phyloP scores from a whole-genome alignment of 345 rosid genomes.

The Anastatica hierochuntica region DNA sequence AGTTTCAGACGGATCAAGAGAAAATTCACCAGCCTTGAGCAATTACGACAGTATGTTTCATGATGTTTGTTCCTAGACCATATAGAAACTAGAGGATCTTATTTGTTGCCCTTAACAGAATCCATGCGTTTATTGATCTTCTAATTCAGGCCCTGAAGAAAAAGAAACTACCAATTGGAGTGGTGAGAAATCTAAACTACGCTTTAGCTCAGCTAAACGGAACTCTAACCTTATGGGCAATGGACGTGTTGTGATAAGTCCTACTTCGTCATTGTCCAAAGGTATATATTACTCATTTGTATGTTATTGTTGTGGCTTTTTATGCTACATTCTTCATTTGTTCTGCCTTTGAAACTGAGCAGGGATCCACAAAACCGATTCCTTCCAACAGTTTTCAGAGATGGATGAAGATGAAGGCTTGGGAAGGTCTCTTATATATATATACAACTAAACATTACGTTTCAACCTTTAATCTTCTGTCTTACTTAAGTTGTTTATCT shows the following conservation, averaged over 20 bases:
- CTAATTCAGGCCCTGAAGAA: conserved; percentile 11
- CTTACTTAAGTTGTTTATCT: conserved; percentile 23
- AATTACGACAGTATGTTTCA: conserved; percentile 22
- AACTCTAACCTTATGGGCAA: conserved; percentile 29
- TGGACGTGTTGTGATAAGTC: conserved; percentile 27
- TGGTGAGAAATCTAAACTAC: conserved; percentile 31
- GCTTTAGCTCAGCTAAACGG: conserved; percentile 38
- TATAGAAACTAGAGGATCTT: conserved; percentile 2
- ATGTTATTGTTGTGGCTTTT: not conserved
- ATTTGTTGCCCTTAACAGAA: not conserved
- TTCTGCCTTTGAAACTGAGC: conserved; percentile 15
- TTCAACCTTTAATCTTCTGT: conserved; percentile 2
- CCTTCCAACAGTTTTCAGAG: conserved; percentile 39
- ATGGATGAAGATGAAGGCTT: conserved; percentile 54
- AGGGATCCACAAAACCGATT: conserved; percentile 40
- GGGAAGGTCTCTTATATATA: conserved; percentile 47
- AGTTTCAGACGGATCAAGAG: conserved; percentile 38
- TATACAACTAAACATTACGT: not conserved
- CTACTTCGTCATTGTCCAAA: conserved; percentile 34
- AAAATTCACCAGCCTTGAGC: conserved; percentile 33
- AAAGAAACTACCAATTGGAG: conserved; percentile 26
- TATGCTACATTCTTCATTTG: too few species aligned
- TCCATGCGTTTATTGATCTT: conserved; percentile 5
- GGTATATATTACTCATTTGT: conserved; percentile 37
- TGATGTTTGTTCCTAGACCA: not conserved